Percentiles rank a stretch among this genome's conserved stretches.
phyloP scores from a whole-genome alignment of 2,329 filamentous ascomycete genomes.

The Talaromyces verruculosus region DNA sequence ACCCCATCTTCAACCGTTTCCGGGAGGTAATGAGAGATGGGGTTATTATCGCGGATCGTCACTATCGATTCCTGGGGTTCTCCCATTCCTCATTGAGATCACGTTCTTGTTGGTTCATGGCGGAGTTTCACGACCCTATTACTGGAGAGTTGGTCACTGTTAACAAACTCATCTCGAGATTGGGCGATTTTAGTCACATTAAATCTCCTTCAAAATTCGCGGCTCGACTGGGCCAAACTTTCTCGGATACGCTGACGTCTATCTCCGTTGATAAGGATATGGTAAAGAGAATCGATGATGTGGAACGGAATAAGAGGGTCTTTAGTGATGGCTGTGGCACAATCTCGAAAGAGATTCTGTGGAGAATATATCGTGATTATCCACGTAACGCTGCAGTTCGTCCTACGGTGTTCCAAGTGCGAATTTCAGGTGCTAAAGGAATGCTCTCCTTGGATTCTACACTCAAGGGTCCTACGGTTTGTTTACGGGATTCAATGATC shows the following conservation, averaged over 20 bases:
- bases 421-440: conserved; percentile 72
- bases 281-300: conserved; percentile 28
- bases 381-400: conserved; percentile 26
- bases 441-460: conserved; percentile 70
- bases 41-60: conserved; percentile 63
- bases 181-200: conserved; percentile 55
- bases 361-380: conserved; percentile 57
- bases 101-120: conserved; percentile 65
- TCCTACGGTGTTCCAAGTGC: conserved; percentile 62
- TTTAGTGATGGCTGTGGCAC: conserved; percentile 82
- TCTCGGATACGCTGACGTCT: conserved; percentile 70
- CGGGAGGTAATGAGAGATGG: conserved; percentile 58
- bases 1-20: conserved; percentile 52
- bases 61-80: conserved; percentile 70
- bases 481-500: conserved; percentile 71
- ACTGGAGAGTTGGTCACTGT: conserved; percentile 34
- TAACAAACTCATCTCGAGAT: conserved; percentile 42
- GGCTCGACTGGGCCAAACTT: conserved; percentile 64
- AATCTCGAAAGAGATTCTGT: conserved; percentile 61
- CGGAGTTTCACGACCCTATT: conserved; percentile 45
- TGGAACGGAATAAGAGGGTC: conserved; percentile 45
- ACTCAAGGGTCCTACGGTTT: conserved; percentile 59
- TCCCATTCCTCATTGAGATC: conserved; percentile 74
- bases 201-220: conserved; percentile 58
- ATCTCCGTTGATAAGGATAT: conserved; percentile 48